A percentile compares a stretch with the other conserved stretches of the same genome.
These are phyloP conservation scores for Cladorrhinum sp. DNA, from an alignment of 2,329 filamentous ascomycete genomes.

Conservation along the genomic window DNA sequence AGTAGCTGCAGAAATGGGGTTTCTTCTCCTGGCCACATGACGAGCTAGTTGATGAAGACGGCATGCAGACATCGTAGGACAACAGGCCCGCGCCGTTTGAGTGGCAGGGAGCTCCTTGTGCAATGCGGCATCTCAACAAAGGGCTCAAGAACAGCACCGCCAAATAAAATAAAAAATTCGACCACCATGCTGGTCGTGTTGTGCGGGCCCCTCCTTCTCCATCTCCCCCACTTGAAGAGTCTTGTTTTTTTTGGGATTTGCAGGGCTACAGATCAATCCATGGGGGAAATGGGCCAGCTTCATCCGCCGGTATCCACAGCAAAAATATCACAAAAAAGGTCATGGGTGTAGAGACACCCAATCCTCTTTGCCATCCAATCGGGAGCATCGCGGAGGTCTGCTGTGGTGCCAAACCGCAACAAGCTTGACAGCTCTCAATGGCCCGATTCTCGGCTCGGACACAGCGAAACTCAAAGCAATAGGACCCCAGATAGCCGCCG, in stretches of 20 bases:
- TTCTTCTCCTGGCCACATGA: slow-evolving; percentile 21
- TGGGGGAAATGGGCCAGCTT: slow-evolving; percentile 1
- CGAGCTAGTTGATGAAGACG: slow-evolving; percentile 20
- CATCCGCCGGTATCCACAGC: slow-evolving; percentile 14
- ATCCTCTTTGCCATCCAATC: slow-evolving; percentile 12
- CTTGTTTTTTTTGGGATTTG: slow-evolving; percentile 9
- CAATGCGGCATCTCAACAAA: slow-evolving; percentile 17
- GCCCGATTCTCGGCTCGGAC: slow-evolving; percentile 3
- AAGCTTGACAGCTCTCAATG: not conserved
- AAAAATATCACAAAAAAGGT: slow-evolving; percentile 4
- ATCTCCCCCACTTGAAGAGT: slow-evolving; percentile 13
- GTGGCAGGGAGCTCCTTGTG: slow-evolving; percentile 19
- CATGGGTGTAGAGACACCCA: not conserved
- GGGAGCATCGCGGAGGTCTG: slow-evolving; percentile 2
- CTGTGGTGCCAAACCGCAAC: slow-evolving; percentile 2
- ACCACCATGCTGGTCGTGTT: slow-evolving; percentile 2
- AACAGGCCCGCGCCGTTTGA: slow-evolving; percentile 13
- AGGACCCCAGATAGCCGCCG: not conserved
- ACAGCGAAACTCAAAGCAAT: not conserved
- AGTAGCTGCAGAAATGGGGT: not conserved
- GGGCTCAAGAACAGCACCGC: not conserved
- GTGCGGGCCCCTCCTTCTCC: not conserved
- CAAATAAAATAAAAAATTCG: slow-evolving; percentile 12
- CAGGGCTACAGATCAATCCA: slow-evolving; percentile 5
- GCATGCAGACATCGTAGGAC: slow-evolving; percentile 18